Evolutionary conservation across 345 rosid genomes (phyloP), one percentile per base, ranked within the genome.

Genomic region (Citrus inodora): DNA sequence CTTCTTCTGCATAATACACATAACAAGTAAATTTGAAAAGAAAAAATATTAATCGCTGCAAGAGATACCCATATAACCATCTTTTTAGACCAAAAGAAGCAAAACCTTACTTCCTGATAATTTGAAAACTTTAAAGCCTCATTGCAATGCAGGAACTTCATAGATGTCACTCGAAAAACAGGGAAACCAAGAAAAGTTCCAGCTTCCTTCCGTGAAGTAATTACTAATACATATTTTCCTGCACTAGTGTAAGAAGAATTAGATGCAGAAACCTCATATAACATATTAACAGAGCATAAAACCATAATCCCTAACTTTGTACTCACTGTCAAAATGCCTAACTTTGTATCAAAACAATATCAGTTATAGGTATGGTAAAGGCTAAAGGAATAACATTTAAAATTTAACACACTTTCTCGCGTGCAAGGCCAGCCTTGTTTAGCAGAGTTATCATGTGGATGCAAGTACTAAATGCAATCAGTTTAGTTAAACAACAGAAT

Each of bases 91-190:
- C 9, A 14, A 81, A 79, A 11, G 74, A 71, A 24, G 64, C 19
- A 75, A 77, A 77, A 80, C 30, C 85, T 80, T 86, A 93, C 99
- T 87, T 95, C 96, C 86, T 93, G 92, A 70, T 88, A 55, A 76
- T 87, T 90, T 24, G 96, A 85, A 88, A 85, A 87, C 85, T 79
- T 88, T 83, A 90, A 69, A 42, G 85, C 91, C 80, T 87, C 92
- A 65, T 90, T 95, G 88, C 98, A 95, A 80, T 90, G 82, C 30
- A 93, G 82, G 69, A 93, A 93, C 75, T 84, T 92, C 98, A 93
- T 95, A 64, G 95, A 89, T 5, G 74, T 82, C 28, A 89, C 89
- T 75, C 85, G 85, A 76, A 84, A 92, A 79, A 95, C 88, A 4
- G 97, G 95, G 78, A 82, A 89, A 71, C 97, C 94, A n/a, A 91